phyloP scores from a whole-genome alignment of 257 asterid genomes.

The Cordia subcordata region DNA sequence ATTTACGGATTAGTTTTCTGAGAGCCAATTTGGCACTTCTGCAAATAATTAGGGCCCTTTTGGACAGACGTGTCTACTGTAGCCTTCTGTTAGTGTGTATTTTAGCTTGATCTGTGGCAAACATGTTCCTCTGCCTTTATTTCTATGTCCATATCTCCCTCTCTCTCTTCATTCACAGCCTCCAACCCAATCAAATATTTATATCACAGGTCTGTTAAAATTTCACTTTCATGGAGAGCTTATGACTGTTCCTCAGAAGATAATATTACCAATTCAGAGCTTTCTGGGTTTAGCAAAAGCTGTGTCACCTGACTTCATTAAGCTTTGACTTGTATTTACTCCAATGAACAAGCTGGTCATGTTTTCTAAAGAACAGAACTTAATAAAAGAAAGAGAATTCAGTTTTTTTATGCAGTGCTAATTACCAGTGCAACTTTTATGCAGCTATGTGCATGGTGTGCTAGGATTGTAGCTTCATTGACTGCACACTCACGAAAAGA shows the following conservation, averaged over 20 bases:
- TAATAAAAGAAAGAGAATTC: not conserved
- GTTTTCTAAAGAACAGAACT: not conserved
- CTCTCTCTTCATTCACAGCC: not conserved
- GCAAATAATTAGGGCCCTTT: too few species aligned
- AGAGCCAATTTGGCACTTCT: too few species aligned
- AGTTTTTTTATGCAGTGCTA: constrained; percentile 11
- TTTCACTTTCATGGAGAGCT: too few species aligned
- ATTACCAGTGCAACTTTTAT: constrained; percentile 20
- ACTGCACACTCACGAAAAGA: constrained; percentile 82
- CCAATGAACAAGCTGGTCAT: not conserved
- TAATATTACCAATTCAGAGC: not conserved
- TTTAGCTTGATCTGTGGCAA: not conserved
- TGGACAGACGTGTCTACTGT: too few species aligned
- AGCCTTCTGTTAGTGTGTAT: too few species aligned
- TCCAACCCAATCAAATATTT: not conserved
- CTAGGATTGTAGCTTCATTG: constrained; percentile 63
- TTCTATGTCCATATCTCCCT: not conserved
- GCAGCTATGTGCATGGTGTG: constrained; percentile 88
- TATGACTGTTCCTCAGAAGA: not conserved
- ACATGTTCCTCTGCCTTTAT: not conserved
- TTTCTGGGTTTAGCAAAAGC: too few species aligned
- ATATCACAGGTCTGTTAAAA: not conserved
- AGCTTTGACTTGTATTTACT: too few species aligned
- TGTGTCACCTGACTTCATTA: too few species aligned
- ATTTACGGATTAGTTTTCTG: too few species aligned